phyloP scores from a whole-genome alignment of 768 basidiomycete genomes.

The Boletus subcaerulescens region DNA sequence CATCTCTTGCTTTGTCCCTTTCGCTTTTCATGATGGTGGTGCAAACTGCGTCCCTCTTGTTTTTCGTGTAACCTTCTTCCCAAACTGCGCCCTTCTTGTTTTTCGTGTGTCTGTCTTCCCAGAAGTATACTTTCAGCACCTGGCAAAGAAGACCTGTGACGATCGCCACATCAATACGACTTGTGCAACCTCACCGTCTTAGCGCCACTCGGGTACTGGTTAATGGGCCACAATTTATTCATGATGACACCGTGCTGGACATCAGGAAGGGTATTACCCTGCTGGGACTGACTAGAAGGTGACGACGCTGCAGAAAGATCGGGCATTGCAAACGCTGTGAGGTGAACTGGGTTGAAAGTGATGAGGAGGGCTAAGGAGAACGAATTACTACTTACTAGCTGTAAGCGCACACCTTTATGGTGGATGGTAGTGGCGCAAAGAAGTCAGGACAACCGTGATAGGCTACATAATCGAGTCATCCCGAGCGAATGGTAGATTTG shows the following conservation, averaged over 20 bases:
- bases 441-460: too few species aligned
- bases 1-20: neutral
- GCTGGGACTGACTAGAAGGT: too few species aligned
- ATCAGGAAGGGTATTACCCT: neutral
- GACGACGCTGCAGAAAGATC: too few species aligned
- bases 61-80: neutral
- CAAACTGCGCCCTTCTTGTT: neutral
- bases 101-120: neutral
- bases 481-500: too few species aligned
- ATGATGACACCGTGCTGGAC: neutral
- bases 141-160: neutral
- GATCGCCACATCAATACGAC: neutral
- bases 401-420: too few species aligned
- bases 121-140: neutral
- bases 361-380: too few species aligned
- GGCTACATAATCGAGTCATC: too few species aligned
- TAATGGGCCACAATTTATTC: neutral
- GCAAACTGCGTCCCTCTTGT: neutral
- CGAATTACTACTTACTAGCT: too few species aligned
- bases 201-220: neutral
- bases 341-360: too few species aligned
- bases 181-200: neutral
- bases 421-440: too few species aligned
- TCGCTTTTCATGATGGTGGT: neutral
- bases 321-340: too few species aligned